Evolutionary conservation across 345 rosid species (phyloP), one percentile per base, ranked within the genome.

Genomic region (Dovyalis caffra): DNA sequence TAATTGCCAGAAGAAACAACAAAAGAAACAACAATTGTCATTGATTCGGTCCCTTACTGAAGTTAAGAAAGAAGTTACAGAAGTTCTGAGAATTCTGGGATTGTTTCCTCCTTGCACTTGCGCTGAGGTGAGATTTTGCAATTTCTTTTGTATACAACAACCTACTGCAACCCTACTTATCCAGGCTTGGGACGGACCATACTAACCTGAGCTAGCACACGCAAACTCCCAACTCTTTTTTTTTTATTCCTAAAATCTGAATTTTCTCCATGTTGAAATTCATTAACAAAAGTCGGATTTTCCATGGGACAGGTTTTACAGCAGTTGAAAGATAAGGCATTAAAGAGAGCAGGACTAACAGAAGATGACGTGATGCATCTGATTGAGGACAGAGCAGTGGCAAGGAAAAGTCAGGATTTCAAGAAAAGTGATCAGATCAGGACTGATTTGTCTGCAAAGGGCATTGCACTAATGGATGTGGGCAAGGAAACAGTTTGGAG

Each of bases 391-490:
- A 87, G 97, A 84, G 64, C 71, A 32, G 64, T 26, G 57, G 94
- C 92, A 6, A 70, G 97, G 78, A 85, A 81, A 79, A 86, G 89
- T 29, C 90, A 92, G 78, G 94, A 92, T 8, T 95, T 92, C 26
- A 69, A 70, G 4, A 90, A 49, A 78, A 87, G 95, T 69, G 97
- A 92, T 87, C 79, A 82, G 82, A 86, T 91, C 49, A 89, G 99
- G 84, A 85, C 86, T 25, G 86, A 86, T n/a, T 73, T 95, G 76
- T 73, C 87, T 35, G 65, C 61, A 14, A 77, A 90, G 72, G 97
- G 99, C 34, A 90, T 92, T 80, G 94, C 92, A 1, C 84, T 95
- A 0, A 91, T 92, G 99, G 97, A 95, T 86, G 65, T 85, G 14
- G 97, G 97, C 32, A 80, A 79, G 29, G 92, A 86, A 73, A 92